Base-by-base conservation (phyloP, 208 protist genomes). In the Crithidia mellificae region DNA sequence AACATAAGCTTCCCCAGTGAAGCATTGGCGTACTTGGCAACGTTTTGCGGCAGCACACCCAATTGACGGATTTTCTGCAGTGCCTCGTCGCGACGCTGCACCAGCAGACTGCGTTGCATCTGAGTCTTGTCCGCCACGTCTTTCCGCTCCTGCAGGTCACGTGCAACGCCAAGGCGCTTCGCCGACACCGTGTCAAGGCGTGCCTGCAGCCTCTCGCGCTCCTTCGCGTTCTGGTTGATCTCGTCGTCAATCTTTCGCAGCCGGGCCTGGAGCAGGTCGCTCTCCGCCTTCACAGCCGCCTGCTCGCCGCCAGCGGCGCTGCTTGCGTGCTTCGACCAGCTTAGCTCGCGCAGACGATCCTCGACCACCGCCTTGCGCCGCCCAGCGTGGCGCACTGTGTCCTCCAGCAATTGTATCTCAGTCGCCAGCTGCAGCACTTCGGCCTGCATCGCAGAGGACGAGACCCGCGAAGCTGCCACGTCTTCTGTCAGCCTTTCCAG, bases 1-100 rank as follows among this genome's bases (percentile, higher is more conserved):
- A 86, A 77, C 81, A 97, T 88, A 32, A 98, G 72, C 66, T 91
- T 85, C 15, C 81, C 90, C 20, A 92, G 63, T 0, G 86, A 88
- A n/a, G 67, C 73, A 11, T 52, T 50, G 25, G 69, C 61, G 44
- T 58, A 70, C 44, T 73, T 70, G 20, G 63, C 63, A 2, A 68
- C 58, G 24, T 79, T 88, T 27, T 69, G 72, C 1, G 97, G 92
- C 22, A 98, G 49, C 9, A 95, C 71, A 43, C 98, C 97, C 6
- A 98, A 83, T 63, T 96, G 80, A 9, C 91, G 84, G 30, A 99
- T 95, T 78, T 98, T 96, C 24, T 87, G 61, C 22, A 83, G 58
- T 29, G 82, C 79, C 38, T 98, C 93, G 29, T 99, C 96, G 22
- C 83, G 74, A 19, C 90, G 85, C 58, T 93, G 83, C 32, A 91